Evolutionary conservation across 73 alveolate species (phyloP).

Genomic region (Stentor roeselii): DNA sequence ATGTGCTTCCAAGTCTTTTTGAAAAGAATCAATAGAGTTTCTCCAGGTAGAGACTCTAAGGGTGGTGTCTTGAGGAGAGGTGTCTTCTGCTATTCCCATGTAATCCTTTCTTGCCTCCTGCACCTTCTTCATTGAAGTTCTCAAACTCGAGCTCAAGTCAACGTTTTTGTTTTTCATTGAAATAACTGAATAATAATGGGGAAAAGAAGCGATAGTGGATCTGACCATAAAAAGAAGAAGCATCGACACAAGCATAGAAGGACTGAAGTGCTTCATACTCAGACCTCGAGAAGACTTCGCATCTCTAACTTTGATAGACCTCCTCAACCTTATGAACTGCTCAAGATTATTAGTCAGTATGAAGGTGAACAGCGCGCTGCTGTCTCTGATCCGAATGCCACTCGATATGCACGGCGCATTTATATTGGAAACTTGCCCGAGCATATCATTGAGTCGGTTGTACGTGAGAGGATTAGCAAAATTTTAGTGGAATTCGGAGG

Average conservation of each 20-base stretch:
- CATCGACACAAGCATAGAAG: conserved; percentile 10
- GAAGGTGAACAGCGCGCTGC: not conserved
- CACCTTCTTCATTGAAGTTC: conserved; percentile 10
- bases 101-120: conserved; percentile 25
- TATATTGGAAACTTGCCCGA: conserved; percentile 58
- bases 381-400: not conserved
- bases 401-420: conserved; percentile 52
- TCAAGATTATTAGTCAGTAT: not conserved
- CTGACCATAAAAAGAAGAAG: not conserved
- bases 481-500: conserved; percentile 50
- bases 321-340: conserved; percentile 8
- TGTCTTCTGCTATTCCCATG: not conserved
- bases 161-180: conserved; percentile 20
- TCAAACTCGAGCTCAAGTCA: not conserved
- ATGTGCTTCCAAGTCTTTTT: conserved; percentile 16
- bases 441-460: conserved; percentile 15
- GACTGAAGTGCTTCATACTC: not conserved
- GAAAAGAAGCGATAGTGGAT: conserved; percentile 24
- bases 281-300: not conserved
- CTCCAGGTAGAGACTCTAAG: conserved; percentile 9
- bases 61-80: conserved; percentile 22
- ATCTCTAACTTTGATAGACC: conserved; percentile 27
- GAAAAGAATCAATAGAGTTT: conserved; percentile 12
- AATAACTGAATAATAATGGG: not conserved
- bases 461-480: conserved; percentile 35